A percentile compares a stretch with the other conserved stretches of the same genome.
Evolutionary conservation across 495 filamentous ascomycete species (phyloP).

Genomic region (Neurospora sp.): DNA sequence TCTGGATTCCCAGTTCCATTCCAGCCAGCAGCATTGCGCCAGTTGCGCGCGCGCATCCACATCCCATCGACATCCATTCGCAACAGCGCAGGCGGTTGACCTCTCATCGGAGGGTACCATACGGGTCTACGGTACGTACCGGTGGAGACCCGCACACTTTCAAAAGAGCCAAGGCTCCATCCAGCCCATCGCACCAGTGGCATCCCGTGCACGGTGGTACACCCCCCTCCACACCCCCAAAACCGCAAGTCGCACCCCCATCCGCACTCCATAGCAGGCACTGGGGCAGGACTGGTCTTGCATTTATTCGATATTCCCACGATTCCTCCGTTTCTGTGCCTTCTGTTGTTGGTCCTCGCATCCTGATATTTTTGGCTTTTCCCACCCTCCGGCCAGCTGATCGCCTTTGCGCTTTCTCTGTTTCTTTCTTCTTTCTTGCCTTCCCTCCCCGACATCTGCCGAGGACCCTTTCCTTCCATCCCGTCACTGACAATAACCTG

Average conservation of each 20-base stretch:
- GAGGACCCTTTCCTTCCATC: not conserved
- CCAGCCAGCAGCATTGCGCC: not conserved
- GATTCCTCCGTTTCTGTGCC: not conserved
- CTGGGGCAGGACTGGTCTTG: not conserved
- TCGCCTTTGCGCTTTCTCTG: not conserved
- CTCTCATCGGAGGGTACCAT: not conserved
- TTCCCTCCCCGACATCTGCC: not conserved
- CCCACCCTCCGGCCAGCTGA: not conserved
- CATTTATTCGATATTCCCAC: not conserved
- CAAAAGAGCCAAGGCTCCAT: not conserved
- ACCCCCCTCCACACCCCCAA: not conserved
- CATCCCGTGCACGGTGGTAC: not conserved
- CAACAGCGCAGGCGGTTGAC: not conserved
- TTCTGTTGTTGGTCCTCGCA: conserved; percentile 8
- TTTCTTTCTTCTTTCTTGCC: not conserved
- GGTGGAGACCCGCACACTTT: not conserved
- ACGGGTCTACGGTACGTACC: not conserved
- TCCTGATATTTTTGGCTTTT: conserved; percentile 18
- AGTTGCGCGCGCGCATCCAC: not conserved
- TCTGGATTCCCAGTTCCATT: not conserved
- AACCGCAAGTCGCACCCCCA: not conserved
- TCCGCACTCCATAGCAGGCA: not conserved
- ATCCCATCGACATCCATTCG: not conserved
- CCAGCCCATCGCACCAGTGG: not conserved
- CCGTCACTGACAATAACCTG: not conserved